Percentiles rank a stretch among this genome's conserved stretches.
phyloP scores from a whole-genome alignment of 2,329 filamentous ascomycete genomes.

The Setomelanomma holmii region DNA sequence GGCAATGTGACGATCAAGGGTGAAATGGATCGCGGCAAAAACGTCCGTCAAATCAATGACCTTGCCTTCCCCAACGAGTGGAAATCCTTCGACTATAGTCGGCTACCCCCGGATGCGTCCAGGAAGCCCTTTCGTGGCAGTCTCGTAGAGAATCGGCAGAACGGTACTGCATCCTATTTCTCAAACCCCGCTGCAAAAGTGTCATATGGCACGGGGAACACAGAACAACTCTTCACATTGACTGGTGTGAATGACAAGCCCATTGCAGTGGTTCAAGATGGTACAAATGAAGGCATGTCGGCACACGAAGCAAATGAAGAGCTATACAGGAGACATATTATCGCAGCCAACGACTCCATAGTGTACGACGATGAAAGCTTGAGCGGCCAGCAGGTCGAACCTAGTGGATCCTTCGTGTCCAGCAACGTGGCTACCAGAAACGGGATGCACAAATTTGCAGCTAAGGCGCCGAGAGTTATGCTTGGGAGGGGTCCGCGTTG shows the following conservation, averaged over 20 bases:
- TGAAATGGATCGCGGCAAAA: slow-evolving; percentile 58
- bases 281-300: slow-evolving; percentile 1
- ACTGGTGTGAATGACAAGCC: slow-evolving; percentile 49
- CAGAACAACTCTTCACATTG: slow-evolving; percentile 65
- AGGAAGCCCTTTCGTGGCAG: slow-evolving; percentile 46
- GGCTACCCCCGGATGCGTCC: slow-evolving; percentile 18
- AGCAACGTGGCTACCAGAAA: slow-evolving; percentile 3
- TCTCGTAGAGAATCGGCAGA: slow-evolving; percentile 60
- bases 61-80: slow-evolving; percentile 67
- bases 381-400: slow-evolving; percentile 14
- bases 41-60: slow-evolving; percentile 54
- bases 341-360: slow-evolving; percentile 62
- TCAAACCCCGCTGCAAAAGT: slow-evolving; percentile 54
- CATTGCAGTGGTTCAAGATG: slow-evolving; percentile 11
- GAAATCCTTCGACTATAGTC: slow-evolving; percentile 60
- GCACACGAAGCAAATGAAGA: slow-evolving; percentile 29
- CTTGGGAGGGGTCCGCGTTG: slow-evolving; percentile 39
- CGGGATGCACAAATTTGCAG: slow-evolving; percentile 31
- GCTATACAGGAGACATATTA: slow-evolving; percentile 66
- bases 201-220: slow-evolving; percentile 62
- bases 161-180: slow-evolving; percentile 65
- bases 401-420: slow-evolving; percentile 12
- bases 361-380: slow-evolving; percentile 56
- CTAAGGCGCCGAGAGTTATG: slow-evolving; percentile 27
- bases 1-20: slow-evolving; percentile 57